Evolutionary conservation across 495 filamentous ascomycete species (phyloP).

Genomic region (Bathelium albidoporum): DNA sequence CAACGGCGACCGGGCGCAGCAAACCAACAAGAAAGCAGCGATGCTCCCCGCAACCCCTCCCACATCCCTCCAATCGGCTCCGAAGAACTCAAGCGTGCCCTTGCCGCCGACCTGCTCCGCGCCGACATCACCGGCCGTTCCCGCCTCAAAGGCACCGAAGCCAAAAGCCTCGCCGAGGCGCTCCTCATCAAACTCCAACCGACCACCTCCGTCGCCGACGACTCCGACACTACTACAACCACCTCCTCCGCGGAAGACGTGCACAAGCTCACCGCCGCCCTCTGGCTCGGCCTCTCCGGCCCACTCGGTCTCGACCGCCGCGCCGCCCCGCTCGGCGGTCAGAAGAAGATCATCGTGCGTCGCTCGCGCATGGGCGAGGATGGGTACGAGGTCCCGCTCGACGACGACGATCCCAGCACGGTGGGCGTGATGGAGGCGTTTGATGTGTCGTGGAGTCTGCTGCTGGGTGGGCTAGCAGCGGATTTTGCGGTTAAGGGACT

Average conservation of each 20-base stretch:
- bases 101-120: constrained; percentile 29
- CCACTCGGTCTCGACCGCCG: constrained; percentile 18
- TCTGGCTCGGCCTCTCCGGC: constrained; percentile 26
- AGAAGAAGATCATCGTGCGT: constrained; percentile 23
- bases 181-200: constrained; percentile 19
- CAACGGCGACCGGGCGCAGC: not conserved
- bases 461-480: constrained; percentile 21
- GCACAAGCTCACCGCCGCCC: constrained; percentile 22
- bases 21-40: not conserved
- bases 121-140: constrained; percentile 25
- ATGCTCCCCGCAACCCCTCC: not conserved
- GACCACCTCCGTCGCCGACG: constrained; percentile 9
- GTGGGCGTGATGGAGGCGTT: constrained; percentile 22
- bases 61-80: constrained; percentile 10
- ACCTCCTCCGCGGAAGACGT: constrained; percentile 18
- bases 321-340: constrained; percentile 21
- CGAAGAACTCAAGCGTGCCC: constrained; percentile 26
- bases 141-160: constrained; percentile 30
- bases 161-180: constrained; percentile 27
- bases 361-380: constrained; percentile 27
- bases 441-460: constrained; percentile 24
- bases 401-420: constrained; percentile 22
- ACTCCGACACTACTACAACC: constrained; percentile 11
- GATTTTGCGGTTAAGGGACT: constrained; percentile 26
- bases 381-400: constrained; percentile 30